phyloP scores from a whole-genome alignment of 345 rosid species.

The Citrus reticulata region DNA sequence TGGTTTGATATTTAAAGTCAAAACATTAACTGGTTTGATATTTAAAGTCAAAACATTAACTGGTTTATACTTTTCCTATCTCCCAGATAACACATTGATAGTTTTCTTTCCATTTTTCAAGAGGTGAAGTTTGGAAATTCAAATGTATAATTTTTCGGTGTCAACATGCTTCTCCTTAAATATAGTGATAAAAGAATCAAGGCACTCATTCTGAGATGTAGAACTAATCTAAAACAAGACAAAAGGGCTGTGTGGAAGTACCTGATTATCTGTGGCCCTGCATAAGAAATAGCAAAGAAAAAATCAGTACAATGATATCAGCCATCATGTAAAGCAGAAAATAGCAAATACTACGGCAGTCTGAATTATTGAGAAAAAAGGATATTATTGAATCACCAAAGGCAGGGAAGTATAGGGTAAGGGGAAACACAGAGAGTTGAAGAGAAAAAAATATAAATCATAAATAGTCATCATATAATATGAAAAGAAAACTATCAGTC shows the following conservation, averaged over 20 bases:
- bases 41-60: neutral
- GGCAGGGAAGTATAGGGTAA: too few relatives aligned
- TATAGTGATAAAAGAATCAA: neutral
- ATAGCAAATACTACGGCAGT: neutral
- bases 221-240: neutral
- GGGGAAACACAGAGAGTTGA: neutral
- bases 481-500: neutral
- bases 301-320: constrained; percentile 13
- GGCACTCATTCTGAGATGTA: neutral
- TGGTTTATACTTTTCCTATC: neutral
- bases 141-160: neutral
- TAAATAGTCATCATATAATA: neutral
- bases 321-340: neutral
- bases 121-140: neutral
- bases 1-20: neutral
- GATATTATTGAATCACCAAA: neutral
- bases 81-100: neutral
- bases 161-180: neutral
- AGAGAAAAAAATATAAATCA: neutral
- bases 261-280: constrained; percentile 98
- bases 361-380: neutral
- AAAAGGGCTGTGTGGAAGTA: constrained; percentile 11
- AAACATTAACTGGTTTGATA: neutral
- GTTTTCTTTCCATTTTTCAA: neutral
- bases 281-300: constrained; percentile 19